Conservation (phyloP, 441 rosid genomes). For the Mallotus repandus region DNA sequence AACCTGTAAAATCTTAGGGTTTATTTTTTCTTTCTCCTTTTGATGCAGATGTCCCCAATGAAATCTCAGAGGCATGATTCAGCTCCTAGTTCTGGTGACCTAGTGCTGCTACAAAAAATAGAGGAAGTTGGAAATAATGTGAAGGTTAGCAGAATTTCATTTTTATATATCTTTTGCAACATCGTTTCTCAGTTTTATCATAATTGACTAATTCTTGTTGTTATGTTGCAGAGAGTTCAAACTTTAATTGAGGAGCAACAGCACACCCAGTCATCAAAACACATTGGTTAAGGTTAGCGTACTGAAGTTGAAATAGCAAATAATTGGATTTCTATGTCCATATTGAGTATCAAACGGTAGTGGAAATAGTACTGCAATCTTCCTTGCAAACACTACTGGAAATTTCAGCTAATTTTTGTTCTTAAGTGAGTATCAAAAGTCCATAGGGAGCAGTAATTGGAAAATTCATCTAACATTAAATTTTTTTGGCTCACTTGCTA, state of each 20-base stretch:
- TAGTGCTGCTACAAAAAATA: conserved; percentile 49
- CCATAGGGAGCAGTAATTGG: background rate
- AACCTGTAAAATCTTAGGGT: background rate
- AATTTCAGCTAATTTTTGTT: conserved; percentile 10
- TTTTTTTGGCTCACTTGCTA: too few species aligned
- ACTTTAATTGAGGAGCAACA: conserved; percentile 50
- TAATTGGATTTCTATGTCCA: conserved; percentile 5
- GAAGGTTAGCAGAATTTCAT: conserved; percentile 39
- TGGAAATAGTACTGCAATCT: too few species aligned
- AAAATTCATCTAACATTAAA: background rate
- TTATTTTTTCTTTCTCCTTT: conserved; percentile 16
- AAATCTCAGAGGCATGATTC: conserved; percentile 41
- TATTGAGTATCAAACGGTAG: background rate
- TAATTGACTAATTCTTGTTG: conserved; percentile 8
- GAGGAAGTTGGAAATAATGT: conserved; percentile 69
- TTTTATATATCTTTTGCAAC: background rate
- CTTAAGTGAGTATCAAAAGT: background rate
- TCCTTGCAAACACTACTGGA: background rate
- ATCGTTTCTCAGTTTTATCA: conserved; percentile 1
- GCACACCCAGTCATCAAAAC: conserved; percentile 36
- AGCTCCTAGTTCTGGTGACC: conserved; percentile 38
- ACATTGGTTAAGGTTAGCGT: conserved; percentile 35
- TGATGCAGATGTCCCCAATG: conserved; percentile 53
- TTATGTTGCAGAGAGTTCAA: conserved; percentile 59
- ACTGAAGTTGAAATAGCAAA: background rate